phyloP scores from a whole-genome alignment of 192 early-diverging fungal genomes.

The Coemansia sp. region DNA sequence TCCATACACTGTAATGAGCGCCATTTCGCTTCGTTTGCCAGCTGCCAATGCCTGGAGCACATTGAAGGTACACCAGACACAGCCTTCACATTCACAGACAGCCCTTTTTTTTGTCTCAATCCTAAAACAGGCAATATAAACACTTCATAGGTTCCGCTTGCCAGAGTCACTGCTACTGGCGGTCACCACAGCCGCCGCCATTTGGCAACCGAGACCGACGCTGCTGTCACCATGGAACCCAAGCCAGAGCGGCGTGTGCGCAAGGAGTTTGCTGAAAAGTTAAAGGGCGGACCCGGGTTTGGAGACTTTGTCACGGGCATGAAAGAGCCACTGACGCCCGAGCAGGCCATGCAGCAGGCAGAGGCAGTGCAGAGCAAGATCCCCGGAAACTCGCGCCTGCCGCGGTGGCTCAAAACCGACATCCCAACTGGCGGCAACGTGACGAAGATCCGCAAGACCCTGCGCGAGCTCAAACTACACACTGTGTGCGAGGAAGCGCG shows the following conservation, averaged over 20 bases:
- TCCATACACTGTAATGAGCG: neutral
- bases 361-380: slow-evolving; percentile 4
- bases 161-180: neutral
- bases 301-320: slow-evolving; percentile 55
- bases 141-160: neutral
- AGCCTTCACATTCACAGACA: neutral
- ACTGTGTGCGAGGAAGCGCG: slow-evolving; percentile 98
- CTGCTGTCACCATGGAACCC: neutral
- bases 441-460: slow-evolving; percentile 83
- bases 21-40: neutral
- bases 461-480: slow-evolving; percentile 92
- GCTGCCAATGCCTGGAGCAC: slow-evolving; percentile 2
- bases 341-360: slow-evolving; percentile 39
- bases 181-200: slow-evolving; percentile 16
- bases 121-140: neutral
- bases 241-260: slow-evolving; percentile 33
- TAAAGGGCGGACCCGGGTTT: slow-evolving; percentile 58
- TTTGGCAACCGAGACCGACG: slow-evolving; percentile 39
- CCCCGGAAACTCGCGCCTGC: slow-evolving; percentile 61
- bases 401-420: slow-evolving; percentile 94
- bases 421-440: slow-evolving; percentile 84
- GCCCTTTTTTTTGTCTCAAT: neutral
- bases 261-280: slow-evolving; percentile 52
- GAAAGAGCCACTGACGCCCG: slow-evolving; percentile 32
- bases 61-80: slow-evolving; percentile 9